Evolutionary conservation across 2,329 filamentous ascomycete species (phyloP).

Genomic region (Penicillium sp.): DNA sequence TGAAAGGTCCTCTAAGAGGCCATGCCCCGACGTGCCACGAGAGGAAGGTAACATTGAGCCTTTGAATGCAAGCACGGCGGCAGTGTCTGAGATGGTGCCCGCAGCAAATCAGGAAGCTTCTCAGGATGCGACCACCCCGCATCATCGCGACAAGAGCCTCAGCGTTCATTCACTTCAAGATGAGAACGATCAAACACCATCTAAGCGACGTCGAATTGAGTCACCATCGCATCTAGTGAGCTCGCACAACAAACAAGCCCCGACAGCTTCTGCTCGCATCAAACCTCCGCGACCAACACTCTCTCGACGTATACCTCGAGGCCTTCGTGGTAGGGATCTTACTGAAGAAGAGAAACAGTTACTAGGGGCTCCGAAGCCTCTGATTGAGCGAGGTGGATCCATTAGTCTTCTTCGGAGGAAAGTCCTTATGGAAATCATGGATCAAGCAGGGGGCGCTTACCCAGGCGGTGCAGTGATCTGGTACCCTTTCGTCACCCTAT

Average conservation of each 20-base stretch:
- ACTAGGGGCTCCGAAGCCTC: background rate
- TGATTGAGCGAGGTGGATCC: slow-evolving; percentile 42
- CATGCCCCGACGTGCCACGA: slow-evolving; percentile 8
- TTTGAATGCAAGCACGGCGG: background rate
- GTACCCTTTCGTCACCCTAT: slow-evolving; percentile 55
- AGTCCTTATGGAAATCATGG: slow-evolving; percentile 57
- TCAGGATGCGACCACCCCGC: background rate
- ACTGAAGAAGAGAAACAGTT: background rate
- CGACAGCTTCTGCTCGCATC: background rate
- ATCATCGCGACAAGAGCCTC: slow-evolving; percentile 2
- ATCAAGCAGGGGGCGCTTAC: slow-evolving; percentile 57
- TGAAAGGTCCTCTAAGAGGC: slow-evolving; percentile 23
- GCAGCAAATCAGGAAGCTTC: background rate
- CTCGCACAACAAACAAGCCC: background rate
- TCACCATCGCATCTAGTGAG: background rate
- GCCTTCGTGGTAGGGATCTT: background rate
- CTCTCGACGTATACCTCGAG: background rate
- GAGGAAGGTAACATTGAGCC: background rate
- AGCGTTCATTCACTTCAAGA: slow-evolving; percentile 7
- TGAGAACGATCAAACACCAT: slow-evolving; percentile 6
- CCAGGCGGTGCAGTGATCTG: slow-evolving; percentile 58
- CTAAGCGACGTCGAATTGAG: slow-evolving; percentile 16
- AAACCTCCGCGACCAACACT: background rate
- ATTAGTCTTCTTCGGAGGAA: slow-evolving; percentile 48
- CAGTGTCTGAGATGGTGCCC: background rate